A percentile compares a stretch with the other conserved stretches of the same genome.
Evolutionary conservation across 2,329 filamentous ascomycete genomes (phyloP).

Genomic region (Ascochyta lentis): DNA sequence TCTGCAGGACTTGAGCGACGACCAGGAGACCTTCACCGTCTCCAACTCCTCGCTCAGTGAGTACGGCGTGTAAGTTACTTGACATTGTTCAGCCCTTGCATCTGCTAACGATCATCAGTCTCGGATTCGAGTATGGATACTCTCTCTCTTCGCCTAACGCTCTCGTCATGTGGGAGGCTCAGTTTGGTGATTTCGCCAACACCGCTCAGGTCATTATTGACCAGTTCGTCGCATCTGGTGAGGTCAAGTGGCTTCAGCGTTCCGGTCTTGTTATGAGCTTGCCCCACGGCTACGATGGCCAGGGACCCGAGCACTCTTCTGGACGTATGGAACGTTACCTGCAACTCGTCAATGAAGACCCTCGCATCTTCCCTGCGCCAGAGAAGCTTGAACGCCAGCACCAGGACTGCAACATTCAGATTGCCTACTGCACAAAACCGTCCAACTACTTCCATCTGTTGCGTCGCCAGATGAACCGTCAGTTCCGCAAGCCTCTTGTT

Average conservation of each 20-base stretch:
- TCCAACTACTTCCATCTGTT: constrained; percentile 96
- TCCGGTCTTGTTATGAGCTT: constrained; percentile 95
- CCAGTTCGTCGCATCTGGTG: constrained; percentile 96
- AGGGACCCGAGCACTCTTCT: constrained; percentile 97
- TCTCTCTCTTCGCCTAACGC: constrained; percentile 96
- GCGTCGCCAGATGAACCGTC: constrained; percentile 96
- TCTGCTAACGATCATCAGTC: constrained; percentile 56
- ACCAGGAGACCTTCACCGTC: constrained; percentile 95
- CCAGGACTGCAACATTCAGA: constrained; percentile 99
- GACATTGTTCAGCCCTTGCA: not conserved
- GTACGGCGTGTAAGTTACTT: constrained; percentile 64
- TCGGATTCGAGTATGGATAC: constrained; percentile 99
- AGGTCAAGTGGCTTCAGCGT: constrained; percentile 98
- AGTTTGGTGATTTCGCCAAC: constrained; percentile 99
- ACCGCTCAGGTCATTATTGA: constrained; percentile 99
- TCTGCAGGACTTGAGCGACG: constrained; percentile 83
- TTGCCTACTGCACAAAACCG: constrained; percentile 95
- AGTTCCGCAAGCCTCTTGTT: constrained; percentile 97
- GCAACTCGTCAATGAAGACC: constrained; percentile 96
- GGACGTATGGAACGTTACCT: constrained; percentile 96
- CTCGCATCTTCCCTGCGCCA: constrained; percentile 83
- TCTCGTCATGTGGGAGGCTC: constrained; percentile 98
- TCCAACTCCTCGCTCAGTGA: constrained; percentile 89
- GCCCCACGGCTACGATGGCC: constrained; percentile 96
- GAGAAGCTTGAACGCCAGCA: constrained; percentile 96